Evolutionary conservation across 345 rosid species (phyloP), one percentile per base, ranked within the genome.

Genomic region (Cardamine occulta): DNA sequence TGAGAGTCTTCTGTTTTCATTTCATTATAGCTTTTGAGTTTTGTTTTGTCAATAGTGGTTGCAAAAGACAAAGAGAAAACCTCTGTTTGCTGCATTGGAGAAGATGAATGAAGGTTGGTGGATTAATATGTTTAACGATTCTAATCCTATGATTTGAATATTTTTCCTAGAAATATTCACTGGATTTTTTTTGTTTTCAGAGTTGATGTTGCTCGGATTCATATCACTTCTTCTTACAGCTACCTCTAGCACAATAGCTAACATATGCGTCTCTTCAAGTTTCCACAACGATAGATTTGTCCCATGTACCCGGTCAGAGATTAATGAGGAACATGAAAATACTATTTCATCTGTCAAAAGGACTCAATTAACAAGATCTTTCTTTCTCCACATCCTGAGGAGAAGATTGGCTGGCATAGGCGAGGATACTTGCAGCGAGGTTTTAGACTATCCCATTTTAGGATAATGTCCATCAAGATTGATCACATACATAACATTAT

Each of bases 141-240:
- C 44, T 34, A 37, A 18, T 18, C 0, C 18, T 35, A 59, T 58
- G 13, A 34, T 8, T 62, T 23, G 42, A 17, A 61, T 6, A 39
- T 14, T 0, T 21, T 23, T 61, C 12, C 28, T 26, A 19, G 1
- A 23, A 40, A 14, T 23, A 2, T 23, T 23, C 8, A 14, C 24
- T 62, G 8, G 29, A 5, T 14, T 2, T 62, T 40, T 39, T 2
- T 11, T 21, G 7, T 3, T 79, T 69, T 59, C 87, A 93, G 97
- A 93, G 84, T 74, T 93, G 86, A 93, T 90, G 97, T 87, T 93
- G 84, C 97, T 93, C 7, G 96, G 96, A 29, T 93, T 93, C 83
- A 90, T 93, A 73, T 93, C 97, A 60, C 94, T 93, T 72, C 86
- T 93, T 78, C 85, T 93, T 35, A 85, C 93, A 29, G 97, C 97